These are phyloP conservation scores for Ilyonectria mors-panacis DNA, from an alignment of 2,329 filamentous ascomycete genomes.

Conservation along the genomic window DNA sequence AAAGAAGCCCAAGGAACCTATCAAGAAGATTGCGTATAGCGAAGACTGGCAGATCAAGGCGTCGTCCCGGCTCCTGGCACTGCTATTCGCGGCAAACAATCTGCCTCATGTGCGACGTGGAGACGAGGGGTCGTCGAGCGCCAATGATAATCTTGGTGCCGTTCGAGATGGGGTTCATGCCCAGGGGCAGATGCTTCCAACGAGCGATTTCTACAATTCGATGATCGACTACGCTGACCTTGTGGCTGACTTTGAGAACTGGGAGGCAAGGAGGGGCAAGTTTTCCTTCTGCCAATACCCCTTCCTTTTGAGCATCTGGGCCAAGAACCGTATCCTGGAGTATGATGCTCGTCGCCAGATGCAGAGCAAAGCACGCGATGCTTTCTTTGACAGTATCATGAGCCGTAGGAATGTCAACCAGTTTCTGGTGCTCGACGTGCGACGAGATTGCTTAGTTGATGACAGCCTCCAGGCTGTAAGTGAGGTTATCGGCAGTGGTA, in stretches of 20 bases:
- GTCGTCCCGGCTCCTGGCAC: constrained; percentile 82
- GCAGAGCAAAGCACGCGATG: constrained; percentile 88
- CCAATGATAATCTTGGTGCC: constrained; percentile 45
- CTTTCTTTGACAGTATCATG: constrained; percentile 92
- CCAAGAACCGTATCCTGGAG: constrained; percentile 92
- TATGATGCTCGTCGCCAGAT: constrained; percentile 91
- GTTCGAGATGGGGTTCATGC: constrained; percentile 50
- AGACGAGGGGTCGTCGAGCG: constrained; percentile 40
- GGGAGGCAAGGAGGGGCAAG: constrained; percentile 81
- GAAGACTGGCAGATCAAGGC: constrained; percentile 94
- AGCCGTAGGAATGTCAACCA: constrained; percentile 81
- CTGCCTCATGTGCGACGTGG: constrained; percentile 56
- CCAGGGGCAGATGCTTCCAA: constrained; percentile 78
- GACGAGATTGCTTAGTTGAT: constrained; percentile 88
- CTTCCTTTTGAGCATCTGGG: constrained; percentile 91
- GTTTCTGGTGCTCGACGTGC: constrained; percentile 82
- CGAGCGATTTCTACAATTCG: constrained; percentile 90
- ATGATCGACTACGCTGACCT: constrained; percentile 90
- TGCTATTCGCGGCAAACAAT: constrained; percentile 88
- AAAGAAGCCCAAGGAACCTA: constrained; percentile 69
- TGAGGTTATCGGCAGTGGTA: constrained; percentile 84
- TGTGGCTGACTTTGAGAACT: constrained; percentile 87
- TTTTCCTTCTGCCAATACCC: constrained; percentile 95
- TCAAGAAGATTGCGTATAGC: constrained; percentile 74
- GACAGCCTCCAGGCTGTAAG: constrained; percentile 89